Conservation (phyloP, 1,139 yeast genomes). For the Hansenula sp. region DNA sequence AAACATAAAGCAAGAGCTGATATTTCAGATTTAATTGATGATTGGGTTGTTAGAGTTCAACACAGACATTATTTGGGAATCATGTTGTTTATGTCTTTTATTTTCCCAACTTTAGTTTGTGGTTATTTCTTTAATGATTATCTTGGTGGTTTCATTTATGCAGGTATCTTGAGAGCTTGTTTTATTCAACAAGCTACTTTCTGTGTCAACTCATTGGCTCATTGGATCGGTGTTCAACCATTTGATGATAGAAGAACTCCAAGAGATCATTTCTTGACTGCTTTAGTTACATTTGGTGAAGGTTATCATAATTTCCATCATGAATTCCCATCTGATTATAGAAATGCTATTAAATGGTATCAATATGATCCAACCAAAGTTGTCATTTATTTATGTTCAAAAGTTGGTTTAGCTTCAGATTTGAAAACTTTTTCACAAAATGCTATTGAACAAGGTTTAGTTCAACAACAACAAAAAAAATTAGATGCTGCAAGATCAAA, state of each 20-base stretch:
- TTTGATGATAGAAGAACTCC: slow-evolving; percentile 98
- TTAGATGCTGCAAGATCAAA: slow-evolving; percentile 73
- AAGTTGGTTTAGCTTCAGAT: slow-evolving; percentile 84
- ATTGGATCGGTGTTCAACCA: slow-evolving; percentile 97
- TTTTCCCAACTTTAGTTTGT: slow-evolving; percentile 73
- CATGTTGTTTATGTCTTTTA: slow-evolving; percentile 62
- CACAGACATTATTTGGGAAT: slow-evolving; percentile 82
- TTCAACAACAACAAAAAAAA: slow-evolving; percentile 96
- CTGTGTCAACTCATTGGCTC: slow-evolving; percentile 97
- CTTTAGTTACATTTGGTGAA: slow-evolving; percentile 94
- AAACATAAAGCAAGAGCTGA: slow-evolving; percentile 95
- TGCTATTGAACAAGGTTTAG: slow-evolving; percentile 92
- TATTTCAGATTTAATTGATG: slow-evolving; percentile 84
- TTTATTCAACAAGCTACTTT: slow-evolving; percentile 95
- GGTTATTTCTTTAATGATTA: slow-evolving; percentile 86
- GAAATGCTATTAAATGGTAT: slow-evolving; percentile 97
- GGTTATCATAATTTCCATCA: slow-evolving; percentile 99
- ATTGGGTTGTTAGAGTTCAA: slow-evolving; percentile 88
- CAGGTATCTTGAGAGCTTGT: slow-evolving; percentile 79
- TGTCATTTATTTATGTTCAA: slow-evolving; percentile 63
- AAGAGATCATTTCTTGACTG: slow-evolving; percentile 92
- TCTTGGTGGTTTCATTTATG: slow-evolving; percentile 89
- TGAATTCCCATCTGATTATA: slow-evolving; percentile 97
- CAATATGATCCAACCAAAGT: slow-evolving; percentile 97
- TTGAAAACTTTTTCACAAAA: slow-evolving; percentile 91